Evolutionary conservation across 306 rosid species (phyloP).

Genomic region (Lagenaria siceraria): DNA sequence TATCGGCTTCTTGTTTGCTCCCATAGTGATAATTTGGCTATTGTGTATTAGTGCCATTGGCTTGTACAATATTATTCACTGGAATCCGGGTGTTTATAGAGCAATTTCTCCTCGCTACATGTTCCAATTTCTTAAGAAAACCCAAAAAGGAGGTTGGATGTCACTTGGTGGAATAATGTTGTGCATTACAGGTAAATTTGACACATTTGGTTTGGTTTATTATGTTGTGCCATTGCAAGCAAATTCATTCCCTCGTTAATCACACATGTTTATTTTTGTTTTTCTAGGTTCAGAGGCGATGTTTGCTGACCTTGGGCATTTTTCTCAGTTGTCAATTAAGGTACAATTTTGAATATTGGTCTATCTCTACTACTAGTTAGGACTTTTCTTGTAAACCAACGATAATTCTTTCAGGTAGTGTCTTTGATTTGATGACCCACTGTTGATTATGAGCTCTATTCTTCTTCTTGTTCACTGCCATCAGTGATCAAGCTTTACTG

Average conservation of each 20-base stretch:
- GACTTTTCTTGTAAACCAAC: background rate
- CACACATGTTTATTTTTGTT: slow-evolving; percentile 3
- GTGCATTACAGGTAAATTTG: slow-evolving; percentile 64
- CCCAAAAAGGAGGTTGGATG: slow-evolving; percentile 69
- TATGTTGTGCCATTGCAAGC: slow-evolving; percentile 7
- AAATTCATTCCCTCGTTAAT: slow-evolving; percentile 3
- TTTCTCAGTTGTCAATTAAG: slow-evolving; percentile 80
- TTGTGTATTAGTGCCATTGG: slow-evolving; percentile 74
- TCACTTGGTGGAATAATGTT: slow-evolving; percentile 88
- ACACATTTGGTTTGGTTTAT: slow-evolving; percentile 16
- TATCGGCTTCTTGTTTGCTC: slow-evolving; percentile 91
- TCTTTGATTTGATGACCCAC: background rate
- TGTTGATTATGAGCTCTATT: background rate
- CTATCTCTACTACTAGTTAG: background rate
- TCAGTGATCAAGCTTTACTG: background rate
- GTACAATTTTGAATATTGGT: slow-evolving; percentile 18
- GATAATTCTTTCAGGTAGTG: background rate
- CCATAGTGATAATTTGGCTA: slow-evolving; percentile 74
- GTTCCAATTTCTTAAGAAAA: slow-evolving; percentile 48
- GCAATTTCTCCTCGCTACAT: slow-evolving; percentile 80
- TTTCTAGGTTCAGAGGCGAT: slow-evolving; percentile 86
- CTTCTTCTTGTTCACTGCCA: background rate
- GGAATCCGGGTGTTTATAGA: slow-evolving; percentile 52
- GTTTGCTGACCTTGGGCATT: slow-evolving; percentile 99
- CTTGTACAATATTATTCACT: slow-evolving; percentile 64